phyloP scores from a whole-genome alignment of 106 monocot species.

The Acanthochlamys bracteata region DNA sequence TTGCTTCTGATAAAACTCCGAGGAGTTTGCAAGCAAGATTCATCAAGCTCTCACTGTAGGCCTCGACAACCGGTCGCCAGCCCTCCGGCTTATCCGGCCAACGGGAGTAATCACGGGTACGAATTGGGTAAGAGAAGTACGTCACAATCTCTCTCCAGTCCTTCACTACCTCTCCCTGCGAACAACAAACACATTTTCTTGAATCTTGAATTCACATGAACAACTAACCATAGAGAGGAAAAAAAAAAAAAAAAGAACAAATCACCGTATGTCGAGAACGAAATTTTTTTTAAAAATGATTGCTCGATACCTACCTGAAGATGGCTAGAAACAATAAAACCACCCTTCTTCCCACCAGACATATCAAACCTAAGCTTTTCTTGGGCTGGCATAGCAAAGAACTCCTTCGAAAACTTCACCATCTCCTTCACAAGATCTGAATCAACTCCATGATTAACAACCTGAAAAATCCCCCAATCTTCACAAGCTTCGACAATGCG shows the following conservation, averaged over 20 bases:
- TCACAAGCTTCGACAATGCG: constrained; percentile 74
- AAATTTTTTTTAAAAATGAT: too few species aligned
- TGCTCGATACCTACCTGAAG: constrained; percentile 34
- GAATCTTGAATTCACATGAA: too few species aligned
- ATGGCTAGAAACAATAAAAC: constrained; percentile 90
- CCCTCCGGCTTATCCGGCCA: constrained; percentile 88
- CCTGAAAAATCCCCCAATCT: constrained; percentile 95
- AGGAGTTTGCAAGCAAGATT: constrained; percentile 59
- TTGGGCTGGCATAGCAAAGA: constrained; percentile 66
- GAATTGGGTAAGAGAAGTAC: constrained; percentile 74
- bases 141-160: constrained; percentile 96
- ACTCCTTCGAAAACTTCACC: constrained; percentile 52
- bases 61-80: constrained; percentile 53
- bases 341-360: constrained; percentile 96
- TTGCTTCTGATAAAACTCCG: constrained; percentile 75
- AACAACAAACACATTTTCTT: background rate
- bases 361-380: constrained; percentile 87
- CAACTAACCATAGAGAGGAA: too few species aligned
- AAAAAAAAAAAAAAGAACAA: too few species aligned
- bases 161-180: constrained; percentile 54
- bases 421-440: constrained; percentile 45
- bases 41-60: constrained; percentile 69
- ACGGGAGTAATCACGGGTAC: constrained; percentile 58
- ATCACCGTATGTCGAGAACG: too few species aligned
- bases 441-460: constrained; percentile 78